Conservation (phyloP, 2,329 filamentous ascomycete species). For the Coleophoma crateriformis region DNA sequence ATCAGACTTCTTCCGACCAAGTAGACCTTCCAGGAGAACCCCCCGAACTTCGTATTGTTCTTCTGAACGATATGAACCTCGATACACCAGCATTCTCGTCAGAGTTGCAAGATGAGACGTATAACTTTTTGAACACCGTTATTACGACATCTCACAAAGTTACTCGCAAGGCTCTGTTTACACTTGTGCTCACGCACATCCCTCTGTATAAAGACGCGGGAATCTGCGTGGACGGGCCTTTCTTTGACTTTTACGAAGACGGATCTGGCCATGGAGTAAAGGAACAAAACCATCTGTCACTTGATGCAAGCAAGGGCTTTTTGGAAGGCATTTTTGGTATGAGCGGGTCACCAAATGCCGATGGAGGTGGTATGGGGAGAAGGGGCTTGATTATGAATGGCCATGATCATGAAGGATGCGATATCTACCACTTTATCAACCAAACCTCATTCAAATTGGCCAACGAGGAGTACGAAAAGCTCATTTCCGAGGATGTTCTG, state of each 20-base stretch:
- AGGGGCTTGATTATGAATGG: slow-evolving; percentile 81
- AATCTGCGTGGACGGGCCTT: slow-evolving; percentile 77
- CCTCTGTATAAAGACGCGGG: slow-evolving; percentile 80
- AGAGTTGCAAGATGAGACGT: slow-evolving; percentile 69
- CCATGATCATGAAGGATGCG: slow-evolving; percentile 93
- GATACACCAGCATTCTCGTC: slow-evolving; percentile 71
- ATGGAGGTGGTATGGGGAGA: slow-evolving; percentile 59
- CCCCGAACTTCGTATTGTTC: slow-evolving; percentile 70
- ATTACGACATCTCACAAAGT: slow-evolving; percentile 60
- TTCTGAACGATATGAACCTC: slow-evolving; percentile 90
- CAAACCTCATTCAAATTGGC: slow-evolving; percentile 35
- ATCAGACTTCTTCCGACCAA: slow-evolving; percentile 30
- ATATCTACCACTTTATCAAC: slow-evolving; percentile 78
- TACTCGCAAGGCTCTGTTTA: slow-evolving; percentile 60
- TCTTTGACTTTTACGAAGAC: slow-evolving; percentile 70
- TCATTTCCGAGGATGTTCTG: neutral
- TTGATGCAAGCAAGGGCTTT: slow-evolving; percentile 66
- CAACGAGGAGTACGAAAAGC: slow-evolving; percentile 2
- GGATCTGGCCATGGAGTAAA: slow-evolving; percentile 65
- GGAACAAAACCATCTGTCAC: slow-evolving; percentile 87
- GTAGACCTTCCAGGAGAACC: slow-evolving; percentile 38
- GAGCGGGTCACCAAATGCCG: slow-evolving; percentile 52
- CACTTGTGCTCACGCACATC: slow-evolving; percentile 85
- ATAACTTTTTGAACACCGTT: slow-evolving; percentile 67
- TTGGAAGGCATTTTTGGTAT: slow-evolving; percentile 81